A percentile compares a stretch with the other conserved stretches of the same genome.
These are phyloP conservation scores for Pachyrhizus erosus DNA, from an alignment of 306 rosid genomes.

Conservation along the genomic window DNA sequence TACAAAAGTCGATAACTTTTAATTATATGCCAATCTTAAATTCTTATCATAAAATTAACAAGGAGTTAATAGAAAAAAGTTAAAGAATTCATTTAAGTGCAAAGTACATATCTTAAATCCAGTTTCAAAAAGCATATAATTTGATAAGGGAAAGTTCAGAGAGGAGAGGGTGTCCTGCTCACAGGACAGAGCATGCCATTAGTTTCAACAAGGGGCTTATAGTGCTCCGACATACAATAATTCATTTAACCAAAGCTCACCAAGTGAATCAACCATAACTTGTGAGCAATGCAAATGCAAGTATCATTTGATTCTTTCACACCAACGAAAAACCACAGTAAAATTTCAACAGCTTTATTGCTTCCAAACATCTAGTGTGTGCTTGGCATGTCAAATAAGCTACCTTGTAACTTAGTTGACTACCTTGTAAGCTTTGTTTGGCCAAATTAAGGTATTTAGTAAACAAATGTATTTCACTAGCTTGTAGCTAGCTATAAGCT, in stretches of 20 bases:
- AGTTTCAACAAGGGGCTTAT: neutral
- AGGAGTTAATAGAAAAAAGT: neutral
- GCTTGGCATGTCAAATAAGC: too few species aligned
- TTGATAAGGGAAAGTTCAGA: neutral
- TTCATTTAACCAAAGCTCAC: conserved; percentile 11
- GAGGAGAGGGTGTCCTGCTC: neutral
- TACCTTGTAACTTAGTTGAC: neutral
- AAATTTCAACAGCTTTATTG: too few species aligned
- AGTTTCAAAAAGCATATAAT: conserved; percentile 16
- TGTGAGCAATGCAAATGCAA: conserved; percentile 9
- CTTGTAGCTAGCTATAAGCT: neutral
- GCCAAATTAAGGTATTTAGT: neutral
- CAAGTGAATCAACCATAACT: neutral
- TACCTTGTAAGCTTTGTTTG: neutral
- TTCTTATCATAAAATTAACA: neutral
- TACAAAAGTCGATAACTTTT: neutral
- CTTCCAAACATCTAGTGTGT: too few species aligned
- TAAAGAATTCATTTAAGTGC: neutral
- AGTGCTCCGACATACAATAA: neutral
- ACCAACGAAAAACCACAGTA: neutral
- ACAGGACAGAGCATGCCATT: neutral
- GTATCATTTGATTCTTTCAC: conserved; percentile 12
- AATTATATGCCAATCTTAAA: neutral
- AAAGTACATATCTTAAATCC: neutral
- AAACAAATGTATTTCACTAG: neutral